phyloP scores from a whole-genome alignment of 805 yeast species.

The Candida easanensis region DNA sequence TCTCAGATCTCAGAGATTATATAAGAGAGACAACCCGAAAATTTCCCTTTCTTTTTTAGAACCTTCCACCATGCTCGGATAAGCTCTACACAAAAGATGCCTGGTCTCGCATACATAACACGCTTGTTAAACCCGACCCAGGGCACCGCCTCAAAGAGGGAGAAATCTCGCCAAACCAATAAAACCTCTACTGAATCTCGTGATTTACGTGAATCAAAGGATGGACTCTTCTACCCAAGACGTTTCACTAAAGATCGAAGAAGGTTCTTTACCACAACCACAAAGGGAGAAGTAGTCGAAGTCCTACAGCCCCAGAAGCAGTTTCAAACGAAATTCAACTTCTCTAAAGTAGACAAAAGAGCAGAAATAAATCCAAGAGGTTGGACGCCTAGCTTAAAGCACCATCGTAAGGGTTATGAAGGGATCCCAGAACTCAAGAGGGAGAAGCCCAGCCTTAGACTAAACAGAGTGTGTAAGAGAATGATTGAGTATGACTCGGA shows the following conservation, averaged over 20 bases:
- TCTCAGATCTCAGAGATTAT: too few relatives aligned
- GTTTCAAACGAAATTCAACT: neutral
- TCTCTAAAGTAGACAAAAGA: neutral
- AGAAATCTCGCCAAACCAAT: neutral
- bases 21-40: too few relatives aligned
- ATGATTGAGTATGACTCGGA: neutral
- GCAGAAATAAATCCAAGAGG: neutral
- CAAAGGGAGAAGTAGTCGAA: neutral
- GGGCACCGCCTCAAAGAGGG: too few relatives aligned
- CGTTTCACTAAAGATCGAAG: neutral
- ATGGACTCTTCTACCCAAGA: neutral
- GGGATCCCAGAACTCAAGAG: neutral
- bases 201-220: neutral
- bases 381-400: neutral
- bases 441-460: neutral
- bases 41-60: too few relatives aligned
- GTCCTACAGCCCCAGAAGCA: neutral
- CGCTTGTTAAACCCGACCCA: too few relatives aligned
- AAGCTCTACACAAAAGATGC: too few relatives aligned
- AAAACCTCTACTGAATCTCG: neutral
- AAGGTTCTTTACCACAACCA: neutral
- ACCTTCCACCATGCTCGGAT: too few relatives aligned
- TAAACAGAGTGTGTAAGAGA: neutral
- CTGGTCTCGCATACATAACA: too few relatives aligned
- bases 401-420: neutral